These are phyloP conservation scores for Neurospora sp. DNA, from an alignment of 2,329 filamentous ascomycete genomes.

Conservation along the genomic window DNA sequence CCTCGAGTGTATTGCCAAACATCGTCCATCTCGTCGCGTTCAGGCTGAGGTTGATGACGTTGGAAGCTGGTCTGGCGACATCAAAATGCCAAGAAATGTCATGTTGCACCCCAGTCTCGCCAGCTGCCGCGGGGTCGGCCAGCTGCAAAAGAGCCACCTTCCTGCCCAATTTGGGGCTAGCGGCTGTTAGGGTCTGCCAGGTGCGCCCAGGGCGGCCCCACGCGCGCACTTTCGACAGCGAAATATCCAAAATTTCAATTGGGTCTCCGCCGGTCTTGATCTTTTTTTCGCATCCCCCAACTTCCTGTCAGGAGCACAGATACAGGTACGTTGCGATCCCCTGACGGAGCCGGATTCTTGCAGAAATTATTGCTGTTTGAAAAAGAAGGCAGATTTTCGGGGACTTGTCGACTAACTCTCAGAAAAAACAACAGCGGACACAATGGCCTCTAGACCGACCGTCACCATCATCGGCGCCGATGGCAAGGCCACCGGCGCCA, in stretches of 20 bases:
- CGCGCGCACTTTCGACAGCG: slow-evolving; percentile 15
- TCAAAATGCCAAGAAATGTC: not conserved
- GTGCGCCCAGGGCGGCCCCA: slow-evolving; percentile 13
- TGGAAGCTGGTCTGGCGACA: not conserved
- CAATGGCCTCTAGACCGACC: slow-evolving; percentile 93
- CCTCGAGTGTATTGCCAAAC: not conserved
- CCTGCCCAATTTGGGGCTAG: slow-evolving; percentile 9
- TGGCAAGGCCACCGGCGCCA: slow-evolving; percentile 82
- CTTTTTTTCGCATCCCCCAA: slow-evolving; percentile 16
- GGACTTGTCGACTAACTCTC: slow-evolving; percentile 8
- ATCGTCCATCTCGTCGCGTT: not conserved
- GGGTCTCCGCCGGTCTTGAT: slow-evolving; percentile 15
- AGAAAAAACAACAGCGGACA: slow-evolving; percentile 24
- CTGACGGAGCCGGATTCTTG: no score
- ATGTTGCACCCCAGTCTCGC: not conserved
- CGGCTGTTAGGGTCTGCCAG: slow-evolving; percentile 16
- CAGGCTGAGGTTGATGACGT: not conserved
- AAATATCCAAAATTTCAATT: slow-evolving; percentile 22
- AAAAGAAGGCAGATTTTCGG: not conserved
- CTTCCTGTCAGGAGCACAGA: slow-evolving; percentile 15
- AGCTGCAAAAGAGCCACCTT: slow-evolving; percentile 5
- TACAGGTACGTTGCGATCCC: not conserved
- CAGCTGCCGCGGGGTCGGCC: slow-evolving; percentile 1
- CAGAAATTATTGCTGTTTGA: not conserved
- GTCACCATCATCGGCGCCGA: slow-evolving; percentile 96